Conservation (phyloP, 371 early-diverging fungal species). For the Zychaea mexicana region DNA sequence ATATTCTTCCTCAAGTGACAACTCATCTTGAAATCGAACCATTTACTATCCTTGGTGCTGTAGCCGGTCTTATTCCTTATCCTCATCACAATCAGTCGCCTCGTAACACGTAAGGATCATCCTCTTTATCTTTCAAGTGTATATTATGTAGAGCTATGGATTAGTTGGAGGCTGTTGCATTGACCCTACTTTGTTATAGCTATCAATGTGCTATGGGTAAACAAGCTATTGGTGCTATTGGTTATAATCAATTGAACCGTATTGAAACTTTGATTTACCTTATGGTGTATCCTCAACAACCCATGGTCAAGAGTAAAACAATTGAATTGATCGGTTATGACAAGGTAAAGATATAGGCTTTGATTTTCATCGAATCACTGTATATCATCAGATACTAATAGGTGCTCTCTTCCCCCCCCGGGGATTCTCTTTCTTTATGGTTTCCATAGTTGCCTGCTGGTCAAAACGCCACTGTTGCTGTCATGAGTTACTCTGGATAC, state of each 20-base stretch:
- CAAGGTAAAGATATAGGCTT: conserved; percentile 51
- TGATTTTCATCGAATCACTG: background rate
- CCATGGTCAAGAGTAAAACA: conserved; percentile 98
- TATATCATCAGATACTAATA: background rate
- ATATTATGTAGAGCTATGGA: no score
- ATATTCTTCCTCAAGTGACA: conserved; percentile 82
- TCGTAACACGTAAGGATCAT: conserved; percentile 90
- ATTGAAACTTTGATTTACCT: conserved; percentile 97
- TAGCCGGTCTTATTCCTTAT: conserved; percentile 99
- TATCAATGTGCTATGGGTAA: conserved; percentile 99
- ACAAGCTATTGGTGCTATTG: conserved; percentile 99
- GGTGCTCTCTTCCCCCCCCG: background rate
- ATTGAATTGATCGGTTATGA: conserved; percentile 98
- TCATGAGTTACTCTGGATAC: conserved; percentile 99
- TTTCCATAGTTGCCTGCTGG: conserved; percentile 95
- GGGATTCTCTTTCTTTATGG: background rate
- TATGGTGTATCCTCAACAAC: conserved; percentile 98
- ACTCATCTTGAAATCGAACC: conserved; percentile 99
- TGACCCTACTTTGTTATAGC: conserved; percentile 4
- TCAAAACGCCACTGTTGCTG: conserved; percentile 99
- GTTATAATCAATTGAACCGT: conserved; percentile 94
- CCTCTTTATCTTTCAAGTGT: background rate
- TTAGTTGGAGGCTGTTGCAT: no score
- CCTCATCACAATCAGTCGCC: conserved; percentile 99
- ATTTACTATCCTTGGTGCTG: conserved; percentile 96